These are phyloP conservation scores for Hypoxylon rubiginosum DNA, from an alignment of 2,329 filamentous ascomycete genomes.

Conservation along the genomic window DNA sequence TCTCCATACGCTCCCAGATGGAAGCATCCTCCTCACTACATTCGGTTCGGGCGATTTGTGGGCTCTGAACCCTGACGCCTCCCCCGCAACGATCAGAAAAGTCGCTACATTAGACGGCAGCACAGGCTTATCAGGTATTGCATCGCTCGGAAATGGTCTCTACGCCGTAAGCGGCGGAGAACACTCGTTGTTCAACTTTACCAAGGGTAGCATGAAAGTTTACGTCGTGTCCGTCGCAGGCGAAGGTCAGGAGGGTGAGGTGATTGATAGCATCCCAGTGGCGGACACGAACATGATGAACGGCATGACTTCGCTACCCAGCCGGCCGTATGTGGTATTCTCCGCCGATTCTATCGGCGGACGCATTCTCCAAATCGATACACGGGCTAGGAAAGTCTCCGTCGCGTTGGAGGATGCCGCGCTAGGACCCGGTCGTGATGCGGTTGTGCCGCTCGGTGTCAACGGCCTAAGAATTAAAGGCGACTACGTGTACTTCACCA, in stretches of 20 bases:
- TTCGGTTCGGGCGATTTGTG: conserved; percentile 30
- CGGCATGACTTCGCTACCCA: conserved; percentile 40
- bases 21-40: conserved; percentile 39
- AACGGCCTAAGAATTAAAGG: conserved; percentile 37
- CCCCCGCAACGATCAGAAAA: conserved; percentile 27
- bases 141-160: conserved; percentile 29
- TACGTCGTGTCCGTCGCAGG: conserved; percentile 33
- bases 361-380: conserved; percentile 40
- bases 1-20: conserved; percentile 36
- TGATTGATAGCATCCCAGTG: conserved; percentile 36
- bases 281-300: conserved; percentile 32
- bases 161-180: conserved; percentile 36
- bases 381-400: conserved; percentile 13
- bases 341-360: conserved; percentile 37
- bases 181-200: conserved; percentile 21
- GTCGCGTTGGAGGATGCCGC: conserved; percentile 34
- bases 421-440: conserved; percentile 16
- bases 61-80: conserved; percentile 36
- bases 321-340: conserved; percentile 33
- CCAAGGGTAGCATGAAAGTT: conserved; percentile 23
- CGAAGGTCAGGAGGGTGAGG: conserved; percentile 23
- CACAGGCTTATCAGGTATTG: conserved; percentile 32
- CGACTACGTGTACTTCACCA: conserved; percentile 44
- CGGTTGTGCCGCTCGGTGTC: conserved; percentile 27
- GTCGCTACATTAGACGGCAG: conserved; percentile 28